Base-by-base conservation (phyloP, 345 rosid genomes). In the Eucalyptus virginea region DNA sequence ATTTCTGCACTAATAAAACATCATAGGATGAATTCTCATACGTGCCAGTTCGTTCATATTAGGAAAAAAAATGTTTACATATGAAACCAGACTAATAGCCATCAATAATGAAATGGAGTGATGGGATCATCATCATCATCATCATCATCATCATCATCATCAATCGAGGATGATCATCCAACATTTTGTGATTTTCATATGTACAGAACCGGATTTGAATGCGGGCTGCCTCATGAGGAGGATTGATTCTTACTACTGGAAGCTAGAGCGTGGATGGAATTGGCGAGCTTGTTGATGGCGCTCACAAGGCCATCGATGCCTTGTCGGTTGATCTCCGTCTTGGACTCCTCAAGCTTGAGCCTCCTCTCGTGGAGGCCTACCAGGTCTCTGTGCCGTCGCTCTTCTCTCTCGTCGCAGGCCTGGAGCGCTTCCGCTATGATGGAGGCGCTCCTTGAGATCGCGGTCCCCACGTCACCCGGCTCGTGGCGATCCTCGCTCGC, bases 241-340 rank as follows among this genome's bases (percentile, higher is more conserved):
- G 90, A 62, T 88, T 89, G 91, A 88, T 91, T 93, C 93, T 93
- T 92, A 87, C 86, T 92, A 86, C 83, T 87, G 88, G 97, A 93
- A 72, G 97, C 99, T 51, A 96, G 91, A 88, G 97, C 90, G 48
- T 94, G 91, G 90, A 97, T 96, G 14, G 99, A 96, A 90, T 93
- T 94, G 89, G 99, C 97, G 32, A 97, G 97, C 88, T 94, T 95
- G 92, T 96, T 96, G 94, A 97, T 94, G 91, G 99, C 96, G 65
- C 95, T 96, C 32, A 95, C 96, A 50, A 97, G 91, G 26, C 95
- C 98, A 93, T 88, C 90, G 88, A 95, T 93, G 4, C 97, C 97
- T 91, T 93, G 92, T 88, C 92, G 90, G 87, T 91, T 94, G 86
- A 93, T 95, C 92, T 96, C 96, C 49, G 92, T 90, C 87, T 94